A percentile compares a stretch with the other conserved stretches of the same genome.
phyloP scores from a whole-genome alignment of 768 basidiomycete species.

The Leccinum boreale region DNA sequence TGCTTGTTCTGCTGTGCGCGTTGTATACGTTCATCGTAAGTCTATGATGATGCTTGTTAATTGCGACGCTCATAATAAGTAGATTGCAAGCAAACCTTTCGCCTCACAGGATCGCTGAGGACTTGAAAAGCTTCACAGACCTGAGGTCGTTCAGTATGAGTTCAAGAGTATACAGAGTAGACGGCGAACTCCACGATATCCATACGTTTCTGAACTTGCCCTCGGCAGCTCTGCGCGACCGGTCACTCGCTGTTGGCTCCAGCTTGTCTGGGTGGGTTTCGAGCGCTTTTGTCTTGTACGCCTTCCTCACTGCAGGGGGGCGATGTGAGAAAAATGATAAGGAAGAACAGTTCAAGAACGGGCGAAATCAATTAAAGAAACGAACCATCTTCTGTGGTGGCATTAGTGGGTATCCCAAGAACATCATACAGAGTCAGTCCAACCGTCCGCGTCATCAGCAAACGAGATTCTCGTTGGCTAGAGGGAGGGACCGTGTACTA shows the following conservation, averaged over 20 bases:
- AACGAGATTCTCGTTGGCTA: background rate
- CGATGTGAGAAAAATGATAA: background rate
- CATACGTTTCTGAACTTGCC: constrained; percentile 60
- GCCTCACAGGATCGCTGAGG: constrained; percentile 51
- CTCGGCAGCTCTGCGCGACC: constrained; percentile 52
- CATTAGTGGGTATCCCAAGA: constrained; percentile 43
- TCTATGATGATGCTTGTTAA: constrained; percentile 26
- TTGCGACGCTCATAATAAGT: background rate
- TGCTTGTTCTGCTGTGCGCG: constrained; percentile 23
- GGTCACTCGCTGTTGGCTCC: constrained; percentile 47
- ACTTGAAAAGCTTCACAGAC: constrained; percentile 62
- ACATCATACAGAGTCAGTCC: constrained; percentile 39
- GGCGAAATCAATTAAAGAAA: constrained; percentile 1
- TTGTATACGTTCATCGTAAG: constrained; percentile 45
- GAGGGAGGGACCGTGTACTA: background rate
- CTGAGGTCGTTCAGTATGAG: constrained; percentile 35
- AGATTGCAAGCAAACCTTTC: constrained; percentile 42
- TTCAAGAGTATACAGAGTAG: constrained; percentile 3
- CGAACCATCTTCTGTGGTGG: constrained; percentile 52
- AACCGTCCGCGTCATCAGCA: constrained; percentile 24
- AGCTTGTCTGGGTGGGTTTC: constrained; percentile 77
- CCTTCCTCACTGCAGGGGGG: constrained; percentile 47
- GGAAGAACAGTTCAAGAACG: background rate
- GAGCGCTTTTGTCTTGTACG: constrained; percentile 63
- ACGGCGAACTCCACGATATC: constrained; percentile 22